Evolutionary conservation across 768 basidiomycete species (phyloP).

Genomic region (Auriscalpium microsporum): DNA sequence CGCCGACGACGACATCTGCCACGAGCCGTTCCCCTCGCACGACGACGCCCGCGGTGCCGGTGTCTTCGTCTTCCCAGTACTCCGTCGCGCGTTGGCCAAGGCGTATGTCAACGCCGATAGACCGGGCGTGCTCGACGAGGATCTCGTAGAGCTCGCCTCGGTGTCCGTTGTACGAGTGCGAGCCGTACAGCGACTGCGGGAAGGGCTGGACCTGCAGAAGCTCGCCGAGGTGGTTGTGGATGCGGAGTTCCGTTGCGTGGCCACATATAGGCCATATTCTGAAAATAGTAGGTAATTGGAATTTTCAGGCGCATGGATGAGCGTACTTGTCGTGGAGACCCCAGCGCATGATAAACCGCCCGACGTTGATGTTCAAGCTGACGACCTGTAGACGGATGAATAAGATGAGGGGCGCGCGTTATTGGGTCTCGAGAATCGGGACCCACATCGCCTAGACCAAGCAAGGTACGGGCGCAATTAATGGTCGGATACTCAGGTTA

Average conservation of each 20-base stretch:
- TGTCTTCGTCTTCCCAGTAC: constrained; percentile 13
- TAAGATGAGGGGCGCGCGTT: not conserved
- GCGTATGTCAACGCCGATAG: constrained; percentile 15
- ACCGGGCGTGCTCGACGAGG: constrained; percentile 16
- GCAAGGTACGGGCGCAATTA: not conserved
- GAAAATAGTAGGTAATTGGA: constrained; percentile 1
- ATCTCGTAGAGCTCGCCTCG: constrained; percentile 20
- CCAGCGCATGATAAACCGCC: constrained; percentile 18
- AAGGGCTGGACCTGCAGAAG: constrained; percentile 15
- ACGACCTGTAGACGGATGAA: constrained; percentile 5
- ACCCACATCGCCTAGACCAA: constrained; percentile 11
- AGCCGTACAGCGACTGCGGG: constrained; percentile 10
- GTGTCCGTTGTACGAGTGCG: constrained; percentile 21
- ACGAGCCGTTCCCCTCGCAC: constrained; percentile 11
- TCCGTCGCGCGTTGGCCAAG: constrained; percentile 14
- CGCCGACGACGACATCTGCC: constrained; percentile 19
- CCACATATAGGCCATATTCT: constrained; percentile 18
- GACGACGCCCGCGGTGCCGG: constrained; percentile 11
- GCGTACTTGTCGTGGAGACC: constrained; percentile 15
- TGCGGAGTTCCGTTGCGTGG: constrained; percentile 9
- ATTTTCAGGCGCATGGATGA: not conserved
- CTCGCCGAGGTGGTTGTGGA: constrained; percentile 18
- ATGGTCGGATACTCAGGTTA: not conserved
- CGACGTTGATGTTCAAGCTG: constrained; percentile 17
- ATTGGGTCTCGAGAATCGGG: not conserved